Base-by-base conservation (phyloP, 129 eudicot genomes). In the Escallonia rubra region DNA sequence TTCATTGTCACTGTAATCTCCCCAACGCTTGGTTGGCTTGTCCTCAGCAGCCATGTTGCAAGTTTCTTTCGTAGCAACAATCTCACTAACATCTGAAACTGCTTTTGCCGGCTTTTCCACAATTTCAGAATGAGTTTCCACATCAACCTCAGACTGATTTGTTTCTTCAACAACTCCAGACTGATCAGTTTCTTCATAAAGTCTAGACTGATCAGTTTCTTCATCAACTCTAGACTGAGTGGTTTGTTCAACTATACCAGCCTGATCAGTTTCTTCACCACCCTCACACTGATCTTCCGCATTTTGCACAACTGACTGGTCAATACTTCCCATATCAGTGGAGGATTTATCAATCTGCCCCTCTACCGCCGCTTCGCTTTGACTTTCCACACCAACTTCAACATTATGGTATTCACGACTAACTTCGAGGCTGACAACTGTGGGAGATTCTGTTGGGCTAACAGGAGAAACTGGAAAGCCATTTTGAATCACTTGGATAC, bases 1-100 rank as follows among this genome's bases (percentile, higher is more conserved):
- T 73, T 91, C 97, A 69, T 72, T 70, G 6, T 91, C 97, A 52
- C 91, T 83, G 75, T 85, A 85, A 76, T 87, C 92, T 62, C 90
- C 97, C 92, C 96, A 88, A 39, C 82, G 64, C 78, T 91, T 85
- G 41, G 73, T 66, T 59, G 80, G 62, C 46, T 80, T 77, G 63
- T 75, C 85, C 52, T 81, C 82, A 11, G 34, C 65, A 5, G 64
- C 61, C 46, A 70, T 40, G 8, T 47, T 57, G 47, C 68, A 67
- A 53, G 12, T 68, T 61, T 67, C 78, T 11, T 64, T 65, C 38
- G 69, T 15, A 10, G 75, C 47, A 63, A 47, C 66, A 13, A 16
- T 8, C 52, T 48, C 74, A 15, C 40, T 40, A 54, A 10, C 10
- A 46, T 70, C 73, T 41, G 56, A 50, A 48, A 4, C 69, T 38